Evolutionary conservation across 192 early-diverging fungal genomes (phyloP).

Genomic region (Podochytrium sp.): DNA sequence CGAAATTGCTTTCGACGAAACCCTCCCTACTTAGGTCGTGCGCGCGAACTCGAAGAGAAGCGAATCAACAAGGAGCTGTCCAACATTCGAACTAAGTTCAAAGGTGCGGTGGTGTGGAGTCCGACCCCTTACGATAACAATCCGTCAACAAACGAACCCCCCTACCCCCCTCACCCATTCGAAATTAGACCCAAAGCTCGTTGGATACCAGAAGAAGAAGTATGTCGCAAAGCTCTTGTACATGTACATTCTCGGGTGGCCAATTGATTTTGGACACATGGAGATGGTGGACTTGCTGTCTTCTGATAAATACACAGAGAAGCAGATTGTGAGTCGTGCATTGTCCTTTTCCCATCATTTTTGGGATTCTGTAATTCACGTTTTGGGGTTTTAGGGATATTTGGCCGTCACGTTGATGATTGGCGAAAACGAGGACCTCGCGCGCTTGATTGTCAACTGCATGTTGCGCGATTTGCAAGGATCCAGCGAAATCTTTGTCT

Average conservation of each 20-base stretch:
- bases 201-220: conserved; percentile 99
- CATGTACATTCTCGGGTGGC: conserved; percentile 99
- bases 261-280: conserved; percentile 97
- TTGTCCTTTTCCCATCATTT: too few relatives aligned
- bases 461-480: conserved; percentile 88
- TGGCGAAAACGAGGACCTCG: conserved; percentile 82
- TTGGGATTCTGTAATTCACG: conserved; percentile 11
- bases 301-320: conserved; percentile 92
- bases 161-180: not conserved
- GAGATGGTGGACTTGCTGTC: conserved; percentile 93
- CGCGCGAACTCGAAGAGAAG: conserved; percentile 96
- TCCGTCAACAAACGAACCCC: not conserved
- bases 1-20: too few relatives aligned
- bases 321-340: conserved; percentile 92
- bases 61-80: conserved; percentile 99
- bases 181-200: conserved; percentile 77
- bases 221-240: conserved; percentile 99
- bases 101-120: conserved; percentile 62
- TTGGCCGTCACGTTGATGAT: conserved; percentile 92
- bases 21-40: conserved; percentile 70
- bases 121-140: not conserved
- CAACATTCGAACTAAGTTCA: conserved; percentile 98
- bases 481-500: conserved; percentile 82
- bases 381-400: conserved; percentile 96
- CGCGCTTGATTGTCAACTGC: conserved; percentile 83